Base-by-base conservation (phyloP, 176 grass and related monocot genomes). In the Aechmea fasciata region DNA sequence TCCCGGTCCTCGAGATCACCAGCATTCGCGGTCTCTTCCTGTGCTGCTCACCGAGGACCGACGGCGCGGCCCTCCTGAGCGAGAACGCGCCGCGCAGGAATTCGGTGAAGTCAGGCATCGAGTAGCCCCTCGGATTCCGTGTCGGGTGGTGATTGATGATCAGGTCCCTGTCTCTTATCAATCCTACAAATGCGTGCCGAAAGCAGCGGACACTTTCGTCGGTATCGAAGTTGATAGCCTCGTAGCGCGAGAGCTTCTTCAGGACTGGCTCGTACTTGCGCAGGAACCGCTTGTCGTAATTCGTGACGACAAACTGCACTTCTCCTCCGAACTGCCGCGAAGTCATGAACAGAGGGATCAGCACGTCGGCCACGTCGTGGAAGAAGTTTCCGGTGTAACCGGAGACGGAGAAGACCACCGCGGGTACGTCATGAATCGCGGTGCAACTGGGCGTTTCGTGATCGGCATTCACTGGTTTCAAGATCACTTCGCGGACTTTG, bases 351-450 rank as follows among this genome's bases (percentile, higher is more conserved):
- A 90, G 69, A 12, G 91, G 91, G 25, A 90, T 75, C 49, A 96
- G 18, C 47, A 57, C 79, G 18, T 96, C 87, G 0, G 79, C 67
- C 73, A 83, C 85, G 87, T 90, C 91, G 57, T 96, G 87, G 79
- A 96, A 96, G 79, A 96, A 84, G 80, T 90, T 90, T 22, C 88
- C 87, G 20, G 87, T 87, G 84, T 96, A 96, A 4, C 91, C 84
- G 48, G 84, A 79, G 0, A 70, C 3, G 0, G 87, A 96, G 79
- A 96, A 96, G 48, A 90, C 48, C 28, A 83, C 70, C 1, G 73
- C 81, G 1, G 91, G 91, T 14, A 85, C 84, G 14, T 70, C 7
- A 64, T 90, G 74, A 10, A 15, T 75, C 52, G 75, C 81, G 19
- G 79, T 83, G 79, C 91, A 90, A 3, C 49, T 64, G 3, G 72